These are phyloP conservation scores for Penicillium sclerotiorum DNA, from an alignment of 2,329 filamentous ascomycete species.

Conservation along the genomic window DNA sequence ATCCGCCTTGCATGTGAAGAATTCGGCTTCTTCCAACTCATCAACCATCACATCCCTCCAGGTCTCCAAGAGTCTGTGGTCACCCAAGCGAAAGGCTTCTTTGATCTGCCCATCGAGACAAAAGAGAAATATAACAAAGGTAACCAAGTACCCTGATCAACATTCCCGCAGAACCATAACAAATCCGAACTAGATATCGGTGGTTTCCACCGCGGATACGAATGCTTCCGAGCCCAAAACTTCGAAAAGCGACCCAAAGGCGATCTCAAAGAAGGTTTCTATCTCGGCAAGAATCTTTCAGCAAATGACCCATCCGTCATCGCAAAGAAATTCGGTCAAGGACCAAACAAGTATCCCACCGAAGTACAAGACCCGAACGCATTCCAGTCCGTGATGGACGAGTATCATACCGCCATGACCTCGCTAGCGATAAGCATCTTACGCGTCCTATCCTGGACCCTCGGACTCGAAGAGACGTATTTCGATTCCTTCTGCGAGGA, in stretches of 20 bases:
- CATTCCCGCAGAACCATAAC: not conserved
- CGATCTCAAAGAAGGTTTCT: conserved; percentile 35
- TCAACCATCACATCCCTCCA: conserved; percentile 50
- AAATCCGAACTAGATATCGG: conserved; percentile 6
- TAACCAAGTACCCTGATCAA: not conserved
- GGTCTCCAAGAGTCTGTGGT: conserved; percentile 47
- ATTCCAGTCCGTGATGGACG: conserved; percentile 16
- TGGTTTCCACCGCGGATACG: conserved; percentile 27
- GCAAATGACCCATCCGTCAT: conserved; percentile 18
- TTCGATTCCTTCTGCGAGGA: conserved; percentile 29
- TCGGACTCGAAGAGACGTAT: conserved; percentile 17
- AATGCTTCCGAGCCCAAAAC: conserved; percentile 28
- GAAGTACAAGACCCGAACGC: conserved; percentile 11
- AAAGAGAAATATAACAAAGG: conserved; percentile 29
- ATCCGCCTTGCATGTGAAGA: conserved; percentile 48
- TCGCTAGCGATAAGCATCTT: conserved; percentile 24
- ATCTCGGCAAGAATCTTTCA: conserved; percentile 25
- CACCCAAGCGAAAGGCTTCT: conserved; percentile 49
- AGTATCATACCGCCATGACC: conserved; percentile 20
- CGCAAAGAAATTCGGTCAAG: conserved; percentile 22
- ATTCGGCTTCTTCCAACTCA: conserved; percentile 59
- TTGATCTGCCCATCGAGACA: conserved; percentile 42
- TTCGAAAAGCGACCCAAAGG: conserved; percentile 27
- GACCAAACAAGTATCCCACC: conserved; percentile 22
- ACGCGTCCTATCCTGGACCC: conserved; percentile 9